Evolutionary conservation across 352 stramenopile genomes (phyloP), one percentile per base, ranked within the genome.

Genomic region (Phytophthora ohioensis): DNA sequence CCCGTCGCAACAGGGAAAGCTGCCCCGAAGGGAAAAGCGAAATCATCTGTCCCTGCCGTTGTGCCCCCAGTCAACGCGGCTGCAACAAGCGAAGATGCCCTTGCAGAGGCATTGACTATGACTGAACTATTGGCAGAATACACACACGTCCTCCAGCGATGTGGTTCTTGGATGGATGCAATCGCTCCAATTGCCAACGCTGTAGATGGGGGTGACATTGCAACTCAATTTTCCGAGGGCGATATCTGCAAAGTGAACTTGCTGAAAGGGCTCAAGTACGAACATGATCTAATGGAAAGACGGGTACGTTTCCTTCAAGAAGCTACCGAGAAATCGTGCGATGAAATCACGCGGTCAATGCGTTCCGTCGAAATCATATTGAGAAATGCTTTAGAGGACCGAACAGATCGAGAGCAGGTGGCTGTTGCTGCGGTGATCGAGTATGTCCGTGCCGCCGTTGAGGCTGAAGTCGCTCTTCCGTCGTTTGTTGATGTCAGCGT

Each of bases 401-500:
- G 84, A 34, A 78, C 75, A 12, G 42, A 64, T n/a, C 74, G 76
- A 30, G 86, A 95, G 36, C 67, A 87, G 10, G 76, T 64, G 2
- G 78, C 83, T 6, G 66, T 85, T 1, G 80, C 76, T n/a, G 68
- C 68, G 27, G 57, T 93, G n/a, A 42, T 93, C 13, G 55, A 73
- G 38, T 74, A 86, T 41, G 72, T 93, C 13, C 88, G 82, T 4
- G 7, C 42, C 0, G 65, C 75, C 0, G 89, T 95, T 51, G 86
- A 94, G 61, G 55, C 56, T 46, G 84, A 93, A 75, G 74, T 75
- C n/a, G 71, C 80, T 39, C 73, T 95, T 48, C 83, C 86, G 3
- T 79, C 70, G 41, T 84, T 84, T 36, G 79, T 95, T 60, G 64
- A 92, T 70, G 43, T 80, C 51, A 78, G 84, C 60, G 87, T 92